These are phyloP conservation scores for Dioscorea dumetorum DNA, from an alignment of 106 monocot species.

Conservation along the genomic window DNA sequence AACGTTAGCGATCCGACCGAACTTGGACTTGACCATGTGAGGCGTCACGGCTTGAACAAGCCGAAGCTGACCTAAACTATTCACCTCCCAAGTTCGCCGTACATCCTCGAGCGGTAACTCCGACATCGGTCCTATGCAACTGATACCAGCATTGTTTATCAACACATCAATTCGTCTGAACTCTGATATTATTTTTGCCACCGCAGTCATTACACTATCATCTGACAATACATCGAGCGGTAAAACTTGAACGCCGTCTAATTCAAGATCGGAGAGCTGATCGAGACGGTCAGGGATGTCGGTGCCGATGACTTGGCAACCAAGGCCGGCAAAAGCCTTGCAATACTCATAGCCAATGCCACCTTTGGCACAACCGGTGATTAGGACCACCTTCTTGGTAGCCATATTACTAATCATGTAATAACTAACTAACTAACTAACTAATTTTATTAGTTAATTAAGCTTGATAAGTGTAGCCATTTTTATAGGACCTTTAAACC, in stretches of 20 bases:
- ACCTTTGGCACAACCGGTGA: constrained; percentile 45
- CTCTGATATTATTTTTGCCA: not conserved
- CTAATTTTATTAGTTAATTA: no score
- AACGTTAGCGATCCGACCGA: constrained; percentile 29
- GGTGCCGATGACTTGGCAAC: constrained; percentile 36
- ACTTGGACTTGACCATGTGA: constrained; percentile 12
- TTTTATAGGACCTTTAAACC: no score
- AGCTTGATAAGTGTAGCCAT: no score
- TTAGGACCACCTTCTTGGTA: constrained; percentile 18
- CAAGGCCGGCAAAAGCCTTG: constrained; percentile 29
- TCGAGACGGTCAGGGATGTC: constrained; percentile 25
- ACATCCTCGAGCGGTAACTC: constrained; percentile 18
- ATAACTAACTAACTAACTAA: no score
- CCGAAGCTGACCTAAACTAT: constrained; percentile 28
- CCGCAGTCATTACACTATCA: constrained; percentile 12
- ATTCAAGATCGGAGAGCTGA: constrained; percentile 8
- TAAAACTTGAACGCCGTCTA: not conserved
- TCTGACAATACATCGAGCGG: constrained; percentile 30
- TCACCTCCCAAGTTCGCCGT: constrained; percentile 27
- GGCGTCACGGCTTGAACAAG: constrained; percentile 33
- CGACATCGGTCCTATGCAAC: constrained; percentile 34
- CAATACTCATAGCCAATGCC: constrained; percentile 55
- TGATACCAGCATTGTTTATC: constrained; percentile 42
- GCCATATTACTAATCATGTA: no score
- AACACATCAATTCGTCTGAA: constrained; percentile 29